Conservation (phyloP, 306 rosid genomes). For the Quercus parvula region DNA sequence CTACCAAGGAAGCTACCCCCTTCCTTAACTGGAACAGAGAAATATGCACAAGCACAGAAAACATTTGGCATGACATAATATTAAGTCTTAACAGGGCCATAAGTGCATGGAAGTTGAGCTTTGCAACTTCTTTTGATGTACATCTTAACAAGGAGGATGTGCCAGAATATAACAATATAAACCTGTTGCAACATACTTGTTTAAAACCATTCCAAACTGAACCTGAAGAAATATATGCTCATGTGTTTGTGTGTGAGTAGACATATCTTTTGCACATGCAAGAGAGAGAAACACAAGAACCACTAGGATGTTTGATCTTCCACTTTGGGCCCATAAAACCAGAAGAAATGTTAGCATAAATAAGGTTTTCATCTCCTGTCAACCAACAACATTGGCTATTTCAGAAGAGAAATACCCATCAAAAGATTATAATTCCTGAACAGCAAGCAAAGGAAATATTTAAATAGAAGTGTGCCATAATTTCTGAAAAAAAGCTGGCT, state of each 20-base stretch:
- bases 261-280: not conserved
- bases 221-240: not conserved
- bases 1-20: conserved; percentile 2
- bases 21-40: not conserved
- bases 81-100: not conserved
- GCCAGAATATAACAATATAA: not conserved
- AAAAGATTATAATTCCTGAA: not conserved
- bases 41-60: not conserved
- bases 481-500: not conserved
- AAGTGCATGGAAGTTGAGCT: not conserved
- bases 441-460: not conserved
- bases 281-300: not conserved
- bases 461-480: not conserved
- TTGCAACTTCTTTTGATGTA: not conserved
- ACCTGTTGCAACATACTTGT: not conserved
- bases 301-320: not conserved
- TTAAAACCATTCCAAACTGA: not conserved
- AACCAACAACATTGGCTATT: not conserved
- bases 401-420: conserved; percentile 1
- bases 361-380: not conserved
- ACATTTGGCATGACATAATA: not conserved
- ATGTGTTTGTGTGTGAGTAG: not conserved
- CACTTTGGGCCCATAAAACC: not conserved
- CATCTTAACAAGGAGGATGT: not conserved
- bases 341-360: not conserved